Conservation (phyloP, 1,284 basidiomycete species). For the Apiotrichum veenhuisii region DNA sequence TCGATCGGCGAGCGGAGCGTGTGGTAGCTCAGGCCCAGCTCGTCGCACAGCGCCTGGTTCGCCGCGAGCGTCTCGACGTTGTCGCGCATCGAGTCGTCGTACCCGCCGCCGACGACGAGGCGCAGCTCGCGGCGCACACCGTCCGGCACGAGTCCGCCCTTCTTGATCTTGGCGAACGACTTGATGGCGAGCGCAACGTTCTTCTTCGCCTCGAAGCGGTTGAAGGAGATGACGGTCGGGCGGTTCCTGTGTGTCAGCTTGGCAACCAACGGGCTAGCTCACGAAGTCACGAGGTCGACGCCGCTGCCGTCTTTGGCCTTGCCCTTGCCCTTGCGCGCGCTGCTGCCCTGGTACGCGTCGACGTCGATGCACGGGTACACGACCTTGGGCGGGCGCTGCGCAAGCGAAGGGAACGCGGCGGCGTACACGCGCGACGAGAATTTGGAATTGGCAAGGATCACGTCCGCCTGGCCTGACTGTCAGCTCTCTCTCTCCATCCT, state of each 20-base stretch:
- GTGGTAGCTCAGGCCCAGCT: slow-evolving; percentile 56
- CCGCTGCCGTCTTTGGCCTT: slow-evolving; percentile 53
- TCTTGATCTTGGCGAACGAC: slow-evolving; percentile 56
- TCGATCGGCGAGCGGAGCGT: slow-evolving; percentile 47
- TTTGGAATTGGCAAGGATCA: slow-evolving; percentile 85
- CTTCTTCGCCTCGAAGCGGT: slow-evolving; percentile 96
- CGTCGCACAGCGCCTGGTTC: slow-evolving; percentile 60
- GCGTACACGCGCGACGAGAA: slow-evolving; percentile 81
- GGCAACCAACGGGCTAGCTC: slow-evolving; percentile 42
- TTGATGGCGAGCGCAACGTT: slow-evolving; percentile 77
- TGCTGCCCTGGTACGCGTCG: slow-evolving; percentile 57
- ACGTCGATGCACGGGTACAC: slow-evolving; percentile 91
- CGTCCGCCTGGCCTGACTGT: slow-evolving; percentile 70
- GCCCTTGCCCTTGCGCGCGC: slow-evolving; percentile 30
- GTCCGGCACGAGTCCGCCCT: slow-evolving; percentile 20
- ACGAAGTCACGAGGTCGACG: slow-evolving; percentile 64
- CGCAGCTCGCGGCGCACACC: slow-evolving; percentile 49
- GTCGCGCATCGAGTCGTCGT: slow-evolving; percentile 66
- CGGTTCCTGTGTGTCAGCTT: slow-evolving; percentile 54
- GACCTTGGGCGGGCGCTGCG: slow-evolving; percentile 59
- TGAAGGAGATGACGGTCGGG: slow-evolving; percentile 81
- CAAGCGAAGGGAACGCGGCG: slow-evolving; percentile 69
- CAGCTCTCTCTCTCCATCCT: not conserved
- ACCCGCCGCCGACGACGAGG: slow-evolving; percentile 75
- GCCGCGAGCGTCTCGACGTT: slow-evolving; percentile 62